phyloP scores from a whole-genome alignment of 2,329 filamentous ascomycete species.

The Trichoderma atroviride region DNA sequence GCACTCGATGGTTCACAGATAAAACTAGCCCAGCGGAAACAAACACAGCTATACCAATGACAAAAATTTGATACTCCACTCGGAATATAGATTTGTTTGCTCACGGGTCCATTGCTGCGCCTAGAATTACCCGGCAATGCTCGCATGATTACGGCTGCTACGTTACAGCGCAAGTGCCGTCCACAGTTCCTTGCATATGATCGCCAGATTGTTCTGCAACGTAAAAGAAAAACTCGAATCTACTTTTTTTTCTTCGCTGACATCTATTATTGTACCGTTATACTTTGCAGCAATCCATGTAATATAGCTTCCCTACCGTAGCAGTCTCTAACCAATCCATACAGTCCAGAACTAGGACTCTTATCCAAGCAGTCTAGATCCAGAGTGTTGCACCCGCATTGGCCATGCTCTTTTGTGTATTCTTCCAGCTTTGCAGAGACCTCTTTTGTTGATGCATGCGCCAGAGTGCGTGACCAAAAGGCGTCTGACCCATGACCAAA shows the following conservation, averaged over 20 bases:
- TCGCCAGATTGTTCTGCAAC: neutral
- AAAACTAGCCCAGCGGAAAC: neutral
- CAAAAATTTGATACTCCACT: neutral
- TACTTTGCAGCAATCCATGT: constrained; percentile 22
- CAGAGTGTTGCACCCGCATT: neutral
- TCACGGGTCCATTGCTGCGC: neutral
- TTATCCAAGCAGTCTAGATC: constrained; percentile 1
- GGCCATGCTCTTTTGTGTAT: neutral
- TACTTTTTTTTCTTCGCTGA: neutral
- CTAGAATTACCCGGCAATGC: neutral
- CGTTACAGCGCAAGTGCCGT: neutral
- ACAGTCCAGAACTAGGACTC: neutral
- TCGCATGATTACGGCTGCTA: neutral
- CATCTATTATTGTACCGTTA: constrained; percentile 8
- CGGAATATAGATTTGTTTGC: neutral
- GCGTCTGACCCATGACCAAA: neutral
- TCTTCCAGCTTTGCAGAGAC: neutral
- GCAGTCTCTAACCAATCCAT: constrained; percentile 1
- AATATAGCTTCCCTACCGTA: constrained; percentile 1
- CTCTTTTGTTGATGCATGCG: neutral
- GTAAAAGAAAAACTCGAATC: neutral
- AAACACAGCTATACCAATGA: neutral
- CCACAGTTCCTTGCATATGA: neutral
- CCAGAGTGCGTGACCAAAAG: neutral
- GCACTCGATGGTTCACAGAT: neutral